phyloP scores from a whole-genome alignment of 1,284 basidiomycete genomes.

The Melanopsichium pennsylvanicum region DNA sequence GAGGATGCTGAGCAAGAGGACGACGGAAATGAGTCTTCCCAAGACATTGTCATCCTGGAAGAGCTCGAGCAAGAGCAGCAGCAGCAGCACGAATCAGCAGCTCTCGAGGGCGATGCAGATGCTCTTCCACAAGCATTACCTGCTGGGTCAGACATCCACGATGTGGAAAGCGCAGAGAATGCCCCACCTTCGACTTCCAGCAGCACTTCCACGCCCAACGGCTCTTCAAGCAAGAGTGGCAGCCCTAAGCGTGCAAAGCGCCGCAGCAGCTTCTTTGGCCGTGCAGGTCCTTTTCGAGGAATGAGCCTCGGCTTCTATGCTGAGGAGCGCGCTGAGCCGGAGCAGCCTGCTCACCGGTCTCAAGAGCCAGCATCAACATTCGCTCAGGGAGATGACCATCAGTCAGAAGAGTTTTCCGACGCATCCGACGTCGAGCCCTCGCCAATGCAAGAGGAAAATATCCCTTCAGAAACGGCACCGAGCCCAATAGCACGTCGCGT shows the following conservation, averaged over 20 bases:
- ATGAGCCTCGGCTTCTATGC: constrained; percentile 49
- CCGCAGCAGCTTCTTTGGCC: constrained; percentile 51
- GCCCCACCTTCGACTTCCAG: constrained; percentile 2
- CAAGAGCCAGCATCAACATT: neutral
- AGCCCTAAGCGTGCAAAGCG: constrained; percentile 46
- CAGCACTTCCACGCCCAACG: constrained; percentile 1
- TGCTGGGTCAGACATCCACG: too few relatives aligned
- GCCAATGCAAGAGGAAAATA: constrained; percentile 20
- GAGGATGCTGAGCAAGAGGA: neutral
- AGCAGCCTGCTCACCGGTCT: neutral
- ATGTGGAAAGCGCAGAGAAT: constrained; percentile 16
- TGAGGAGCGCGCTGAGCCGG: constrained; percentile 33
- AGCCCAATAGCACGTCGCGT: constrained; percentile 6
- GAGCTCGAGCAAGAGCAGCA: constrained; percentile 33
- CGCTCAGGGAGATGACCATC: too few relatives aligned
- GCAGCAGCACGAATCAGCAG: too few relatives aligned
- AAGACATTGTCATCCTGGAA: constrained; percentile 38
- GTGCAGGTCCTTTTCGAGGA: constrained; percentile 39
- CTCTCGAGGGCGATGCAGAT: too few relatives aligned
- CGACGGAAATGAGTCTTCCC: constrained; percentile 13
- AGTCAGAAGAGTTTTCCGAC: constrained; percentile 19
- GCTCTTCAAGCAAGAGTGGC: constrained; percentile 23
- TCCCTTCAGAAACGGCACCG: neutral
- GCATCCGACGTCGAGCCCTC: constrained; percentile 17
- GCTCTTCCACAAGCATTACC: too few relatives aligned